Evolutionary conservation across 2,329 filamentous ascomycete genomes (phyloP).

Genomic region (Trichoderma sp.): DNA sequence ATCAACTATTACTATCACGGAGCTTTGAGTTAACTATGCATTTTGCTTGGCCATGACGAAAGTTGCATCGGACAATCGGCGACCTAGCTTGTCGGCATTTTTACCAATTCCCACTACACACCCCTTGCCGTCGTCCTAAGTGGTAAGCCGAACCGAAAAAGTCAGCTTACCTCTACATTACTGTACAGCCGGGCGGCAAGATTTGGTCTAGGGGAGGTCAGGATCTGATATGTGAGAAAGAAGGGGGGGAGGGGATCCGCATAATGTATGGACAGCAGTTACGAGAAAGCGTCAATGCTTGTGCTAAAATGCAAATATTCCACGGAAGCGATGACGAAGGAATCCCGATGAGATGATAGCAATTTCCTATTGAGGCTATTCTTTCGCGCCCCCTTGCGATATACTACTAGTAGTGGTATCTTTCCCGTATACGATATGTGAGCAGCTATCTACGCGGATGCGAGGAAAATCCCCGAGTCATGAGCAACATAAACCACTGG

Average conservation of each 20-base stretch:
- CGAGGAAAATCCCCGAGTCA: not conserved
- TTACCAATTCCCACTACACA: not conserved
- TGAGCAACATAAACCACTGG: not conserved
- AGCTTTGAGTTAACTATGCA: not conserved
- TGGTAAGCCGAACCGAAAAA: not conserved
- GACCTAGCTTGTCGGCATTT: not conserved
- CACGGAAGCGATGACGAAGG: not conserved
- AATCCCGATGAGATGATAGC: not conserved
- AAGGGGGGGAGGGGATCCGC: not conserved
- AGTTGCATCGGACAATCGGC: not conserved
- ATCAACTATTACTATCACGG: not conserved
- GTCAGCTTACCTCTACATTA: constrained; percentile 15
- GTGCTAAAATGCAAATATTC: not conserved
- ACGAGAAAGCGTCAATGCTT: not conserved
- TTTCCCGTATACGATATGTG: not conserved
- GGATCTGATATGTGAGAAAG: not conserved
- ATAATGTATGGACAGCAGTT: not conserved
- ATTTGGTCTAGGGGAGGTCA: not conserved
- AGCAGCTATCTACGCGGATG: not conserved
- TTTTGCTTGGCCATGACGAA: not conserved
- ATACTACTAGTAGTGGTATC: not conserved
- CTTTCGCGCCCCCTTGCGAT: not conserved
- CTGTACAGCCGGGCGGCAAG: not conserved
- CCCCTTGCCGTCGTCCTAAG: not conserved
- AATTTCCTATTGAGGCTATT: not conserved